Evolutionary conservation across 2,329 filamentous ascomycete genomes (phyloP), one percentile per base, ranked within the genome.

Genomic region (Teratosphaeria pseudoeucalypti): DNA sequence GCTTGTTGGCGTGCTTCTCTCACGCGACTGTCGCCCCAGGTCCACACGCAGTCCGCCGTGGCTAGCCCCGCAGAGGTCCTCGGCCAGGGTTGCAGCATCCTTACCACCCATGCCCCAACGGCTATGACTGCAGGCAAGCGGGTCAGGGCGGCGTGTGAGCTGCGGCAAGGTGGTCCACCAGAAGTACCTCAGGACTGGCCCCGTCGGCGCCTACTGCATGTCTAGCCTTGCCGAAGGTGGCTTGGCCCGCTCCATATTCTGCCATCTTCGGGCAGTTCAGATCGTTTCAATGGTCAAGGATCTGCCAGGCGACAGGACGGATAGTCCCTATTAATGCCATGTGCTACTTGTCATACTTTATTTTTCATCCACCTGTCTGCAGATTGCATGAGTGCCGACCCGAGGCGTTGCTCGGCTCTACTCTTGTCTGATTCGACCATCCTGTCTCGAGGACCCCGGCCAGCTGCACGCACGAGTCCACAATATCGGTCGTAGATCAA

Each of bases 61-160:
- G 62, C 65, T 66, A 65, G 64, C 66, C 66, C 66, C 67, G 66
- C 67, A 69, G 63, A 63, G 60, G 58, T 63, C 65, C 66, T 64
- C 64, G 66, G 63, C 59, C 65, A 61, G 63, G 61, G 60, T 65
- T 62, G 56, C 64, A 62, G 66, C 47, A 60, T 57, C 34, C 52
- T 55, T 37, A 54, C 62, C 57, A 63, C 60, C 61, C 67, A 62
- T 63, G 64, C 62, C 64, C 60, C 61, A 67, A 68, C 65, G 62
- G 66, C 67, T 64, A 65, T 64, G 63, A 49, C 63, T 62, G 63
- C 67, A 66, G 65, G 67, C 68, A 69, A 69, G 66, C 67, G 68
- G 61, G 66, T 53, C 60, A 63, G 59, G 61, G 63, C 62, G 63
- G 62, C 65, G 64, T 65, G 65, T 63, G 29, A 32, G 57, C 60